Base-by-base conservation (phyloP, 805 yeast species). In the Wickerhamiella brachini region DNA sequence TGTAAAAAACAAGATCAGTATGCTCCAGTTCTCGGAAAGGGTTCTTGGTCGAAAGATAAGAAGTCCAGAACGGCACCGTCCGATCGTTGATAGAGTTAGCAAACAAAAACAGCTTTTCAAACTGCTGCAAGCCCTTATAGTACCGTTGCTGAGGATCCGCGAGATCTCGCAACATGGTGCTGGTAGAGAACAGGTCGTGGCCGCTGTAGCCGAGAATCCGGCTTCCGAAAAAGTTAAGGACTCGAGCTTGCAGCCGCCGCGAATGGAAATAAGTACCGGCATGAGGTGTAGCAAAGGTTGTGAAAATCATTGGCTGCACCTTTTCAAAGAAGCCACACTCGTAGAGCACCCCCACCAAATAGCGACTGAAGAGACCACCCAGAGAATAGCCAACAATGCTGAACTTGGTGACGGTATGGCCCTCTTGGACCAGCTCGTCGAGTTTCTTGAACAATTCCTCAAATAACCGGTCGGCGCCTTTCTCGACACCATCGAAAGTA, bases 351-450 rank as follows among this genome's bases (percentile, higher is more conserved):
- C 97, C 97, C 49, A 86, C 71, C 24, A 85, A 76, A 62, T 85
- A 86, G 43, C 97, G 72, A 0, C 87, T 73, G 15, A 85, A 75
- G 31, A 90, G 65, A 0, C 97, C 97, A n/a, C 97, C 97, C 49
- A 89, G 65, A 0, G 95, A 85, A 63, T 89, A 89, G 0, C 97
- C 96, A 2, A 88, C 74, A 41, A 89, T 69, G 55, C 90, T 82
- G 47, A 89, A 73, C 53, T 79, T 75, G 10, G 71, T 71, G 10
- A 84, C 83, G 15, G 53, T 57, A n/a, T 62, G 65, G 6, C 62
- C 62, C 1, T 57, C 60, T 71, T 53, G 68, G 26, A 56, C 62
- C n/a, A 69, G 61, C 31, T 59, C 67, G 15, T 53, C 54, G 31
- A 71, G 59, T 54, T 68, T 63, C 10, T 55, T 61, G 17, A 65